Evolutionary conservation across 2,329 filamentous ascomycete species (phyloP), one percentile per base, ranked within the genome.

Genomic region (Penicillium sp.): DNA sequence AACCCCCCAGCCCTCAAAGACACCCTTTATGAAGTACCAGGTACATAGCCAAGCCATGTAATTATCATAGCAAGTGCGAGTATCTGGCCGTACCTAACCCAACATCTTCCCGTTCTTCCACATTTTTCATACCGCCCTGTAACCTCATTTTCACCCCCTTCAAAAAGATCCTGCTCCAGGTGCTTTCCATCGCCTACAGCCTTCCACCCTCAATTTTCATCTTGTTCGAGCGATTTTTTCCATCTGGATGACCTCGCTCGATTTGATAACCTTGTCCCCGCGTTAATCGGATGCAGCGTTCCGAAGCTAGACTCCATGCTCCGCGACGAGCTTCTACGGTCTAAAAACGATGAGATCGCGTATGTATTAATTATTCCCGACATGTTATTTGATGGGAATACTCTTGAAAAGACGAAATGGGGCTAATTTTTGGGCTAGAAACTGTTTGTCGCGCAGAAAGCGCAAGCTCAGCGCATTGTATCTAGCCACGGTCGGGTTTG

Each of bases 401-500:
- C 12, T 30, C 49, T 43, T 36, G 53, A 42, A 57, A 50, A 55
- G 42, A 38, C 13, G 41, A 50, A 57, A 56, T 62, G 56, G 68
- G 59, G 66, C 70, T 72, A 57, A 72, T 60, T 62, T 60, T 51
- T 53, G 71, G 68, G 59, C 63, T 43, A 77, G 74, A 69, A 70
- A 68, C 66, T 76, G 75, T 80, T 82, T 87, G 78, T 80, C 80
- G 73, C 89, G 87, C 79, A 87, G 88, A 74, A 93, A 95, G 82
- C 85, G 89, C 73, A 95, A 95, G 79, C 80, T 95, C 70, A 86
- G 86, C 71, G 87, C 93, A 76, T 81, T 95, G 64, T 95, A 87
- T 77, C 82, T 88, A 79, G 85, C 88, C 77, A 87, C 86, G 71
- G 82, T 84, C 69, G 71, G 77, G 58, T 68, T 75, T 60, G 63